Evolutionary conservation across 2,329 filamentous ascomycete species (phyloP).

Genomic region (Lecanicillium sp.): DNA sequence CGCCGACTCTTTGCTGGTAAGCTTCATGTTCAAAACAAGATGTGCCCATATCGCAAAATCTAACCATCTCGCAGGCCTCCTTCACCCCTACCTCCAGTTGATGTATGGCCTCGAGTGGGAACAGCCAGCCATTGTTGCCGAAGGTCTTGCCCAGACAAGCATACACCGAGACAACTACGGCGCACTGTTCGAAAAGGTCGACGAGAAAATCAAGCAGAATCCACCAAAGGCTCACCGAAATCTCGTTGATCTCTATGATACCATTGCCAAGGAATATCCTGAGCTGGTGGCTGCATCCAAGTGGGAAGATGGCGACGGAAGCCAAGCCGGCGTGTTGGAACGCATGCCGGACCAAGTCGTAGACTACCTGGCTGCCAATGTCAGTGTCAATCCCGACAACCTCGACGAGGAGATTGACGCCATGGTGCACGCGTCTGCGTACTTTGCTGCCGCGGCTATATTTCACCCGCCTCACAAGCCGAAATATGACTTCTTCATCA

Average conservation of each 20-base stretch:
- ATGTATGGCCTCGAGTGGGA: constrained; percentile 79
- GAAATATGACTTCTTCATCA: constrained; percentile 76
- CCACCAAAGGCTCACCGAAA: constrained; percentile 20
- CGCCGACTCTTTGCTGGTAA: constrained; percentile 59
- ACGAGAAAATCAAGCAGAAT: constrained; percentile 35
- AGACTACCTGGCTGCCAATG: constrained; percentile 49
- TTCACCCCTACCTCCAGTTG: constrained; percentile 79
- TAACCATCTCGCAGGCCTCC: constrained; percentile 44
- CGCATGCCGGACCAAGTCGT: constrained; percentile 60
- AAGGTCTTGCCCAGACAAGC: constrained; percentile 70
- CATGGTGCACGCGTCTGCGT: constrained; percentile 62
- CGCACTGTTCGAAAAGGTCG: constrained; percentile 47
- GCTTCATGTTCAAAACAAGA: constrained; percentile 14
- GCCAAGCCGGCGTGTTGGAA: constrained; percentile 57
- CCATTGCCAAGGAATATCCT: constrained; percentile 45
- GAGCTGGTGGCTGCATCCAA: constrained; percentile 47
- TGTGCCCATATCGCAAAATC: constrained; percentile 4
- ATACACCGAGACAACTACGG: constrained; percentile 57
- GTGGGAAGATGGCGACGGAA: constrained; percentile 57
- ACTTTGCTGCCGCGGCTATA: constrained; percentile 47
- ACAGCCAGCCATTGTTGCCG: constrained; percentile 74
- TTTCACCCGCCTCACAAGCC: constrained; percentile 57
- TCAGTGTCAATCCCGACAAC: constrained; percentile 49
- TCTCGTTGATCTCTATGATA: constrained; percentile 56
- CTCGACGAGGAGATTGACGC: constrained; percentile 48